Evolutionary conservation across 192 early-diverging fungal genomes (phyloP).

Genomic region (Coemansia asiatica): DNA sequence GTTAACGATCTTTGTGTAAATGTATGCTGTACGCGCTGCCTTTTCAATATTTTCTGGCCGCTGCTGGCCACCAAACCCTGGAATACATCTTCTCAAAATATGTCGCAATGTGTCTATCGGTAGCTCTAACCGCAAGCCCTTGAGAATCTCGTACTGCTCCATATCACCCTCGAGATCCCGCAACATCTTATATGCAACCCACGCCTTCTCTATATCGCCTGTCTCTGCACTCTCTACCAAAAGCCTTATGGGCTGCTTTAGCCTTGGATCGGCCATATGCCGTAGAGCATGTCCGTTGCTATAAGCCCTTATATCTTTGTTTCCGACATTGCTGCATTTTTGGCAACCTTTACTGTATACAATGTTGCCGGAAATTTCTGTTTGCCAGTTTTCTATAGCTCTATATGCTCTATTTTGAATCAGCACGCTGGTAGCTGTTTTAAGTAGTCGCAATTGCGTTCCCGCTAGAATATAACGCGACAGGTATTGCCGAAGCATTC

Average conservation of each 20-base stretch:
- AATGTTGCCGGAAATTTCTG: background rate
- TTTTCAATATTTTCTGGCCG: conserved; percentile 2
- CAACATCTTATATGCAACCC: conserved; percentile 36
- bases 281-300: background rate
- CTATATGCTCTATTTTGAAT: background rate
- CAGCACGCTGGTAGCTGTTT: background rate
- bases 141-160: conserved; percentile 12
- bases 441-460: background rate
- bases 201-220: conserved; percentile 21
- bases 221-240: conserved; percentile 15
- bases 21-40: conserved; percentile 28
- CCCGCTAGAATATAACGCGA: conserved; percentile 1
- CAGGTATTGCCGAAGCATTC: conserved; percentile 5
- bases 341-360: background rate
- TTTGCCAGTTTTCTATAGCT: background rate
- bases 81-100: conserved; percentile 24
- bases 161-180: conserved; percentile 27
- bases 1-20: conserved; percentile 42
- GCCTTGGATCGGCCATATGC: background rate
- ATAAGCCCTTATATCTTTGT: background rate
- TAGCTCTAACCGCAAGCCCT: conserved; percentile 18
- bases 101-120: conserved; percentile 10
- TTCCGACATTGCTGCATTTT: background rate
- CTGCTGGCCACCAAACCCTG: conserved; percentile 15
- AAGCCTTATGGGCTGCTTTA: background rate